Evolutionary conservation across 2,329 filamentous ascomycete genomes (phyloP), one percentile per base, ranked within the genome.

Genomic region (Trichophyton verrucosum): DNA sequence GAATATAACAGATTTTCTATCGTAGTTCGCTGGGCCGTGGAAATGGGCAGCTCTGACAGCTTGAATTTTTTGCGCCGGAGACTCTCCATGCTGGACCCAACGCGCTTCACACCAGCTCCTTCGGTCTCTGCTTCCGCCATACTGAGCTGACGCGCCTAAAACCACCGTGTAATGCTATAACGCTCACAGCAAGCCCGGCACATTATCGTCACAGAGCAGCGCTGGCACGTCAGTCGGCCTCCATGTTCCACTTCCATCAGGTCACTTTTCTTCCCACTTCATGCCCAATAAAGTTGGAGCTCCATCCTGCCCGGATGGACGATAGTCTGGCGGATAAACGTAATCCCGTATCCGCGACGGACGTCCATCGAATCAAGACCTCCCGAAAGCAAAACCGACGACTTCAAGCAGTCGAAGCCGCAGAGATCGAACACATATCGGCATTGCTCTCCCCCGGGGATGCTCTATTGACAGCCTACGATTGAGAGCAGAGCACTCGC

Each of bases 1-100:
- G 81, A 81, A 68, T 84, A 79, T 17, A 85, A 75, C 51, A 86
- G 76, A 65, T 77, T 77, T 69, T 86, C 83, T 60, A 86, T 84
- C 24, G 79, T 78, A 5, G 78, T 75, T 63, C 82, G 80, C 69
- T 86, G 82, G 40, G 78, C 72, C 60, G 81, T 77, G 24, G 80
- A 79, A 36, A 86, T 74, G 2, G 84, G 84, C 27, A 86, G 75
- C 64, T 86, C 84, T 3, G 81, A 80, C 27, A 81, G 74, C 69
- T 83, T 83, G 68, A 83, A 79, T 68, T 80, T 83, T 67, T 75
- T 76, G 64, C 68, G 68, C 64, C 69, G 72, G 42, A 74, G 58
- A 42, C 63, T 69, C 40, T 75, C 70, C 24, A 74, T 36, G 20
- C 61, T 60, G 17, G 55, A 38, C 15, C 65, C 65, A 15, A 68